Evolutionary conservation across 73 alveolate genomes (phyloP).

Genomic region (Paramecium primaurelia): DNA sequence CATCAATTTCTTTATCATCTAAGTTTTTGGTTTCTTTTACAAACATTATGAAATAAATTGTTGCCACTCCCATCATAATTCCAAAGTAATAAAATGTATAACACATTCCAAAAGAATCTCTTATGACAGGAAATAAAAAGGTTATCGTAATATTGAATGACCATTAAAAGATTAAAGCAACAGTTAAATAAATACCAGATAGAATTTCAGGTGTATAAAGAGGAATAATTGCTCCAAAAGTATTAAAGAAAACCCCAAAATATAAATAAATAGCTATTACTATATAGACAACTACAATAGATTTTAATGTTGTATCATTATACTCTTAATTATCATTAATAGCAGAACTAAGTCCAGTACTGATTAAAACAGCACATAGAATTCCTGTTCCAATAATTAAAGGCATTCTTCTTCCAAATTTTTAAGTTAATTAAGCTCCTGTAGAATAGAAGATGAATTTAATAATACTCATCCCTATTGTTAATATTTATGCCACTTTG

Average conservation of each 20-base stretch:
- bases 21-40: constrained; percentile 18
- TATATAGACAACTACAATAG: background rate
- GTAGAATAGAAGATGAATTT: constrained; percentile 15
- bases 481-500: background rate
- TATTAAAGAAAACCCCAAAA: constrained; percentile 27
- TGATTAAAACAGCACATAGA: background rate
- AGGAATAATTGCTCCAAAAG: constrained; percentile 35
- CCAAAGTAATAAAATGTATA: constrained; percentile 40
- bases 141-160: constrained; percentile 16
- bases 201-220: constrained; percentile 34
- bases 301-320: constrained; percentile 22
- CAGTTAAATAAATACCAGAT: background rate
- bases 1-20: background rate
- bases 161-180: background rate
- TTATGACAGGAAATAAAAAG: background rate
- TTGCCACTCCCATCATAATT: background rate
- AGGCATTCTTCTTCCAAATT: constrained; percentile 19
- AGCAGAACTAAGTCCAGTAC: background rate
- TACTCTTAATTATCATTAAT: background rate
- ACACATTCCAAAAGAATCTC: background rate
- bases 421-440: constrained; percentile 11
- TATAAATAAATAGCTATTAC: background rate
- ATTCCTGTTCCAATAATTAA: background rate
- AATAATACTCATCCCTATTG: constrained; percentile 16
- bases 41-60: background rate